These are phyloP conservation scores for Panus rudis DNA, from an alignment of 768 basidiomycete species.

Conservation along the genomic window DNA sequence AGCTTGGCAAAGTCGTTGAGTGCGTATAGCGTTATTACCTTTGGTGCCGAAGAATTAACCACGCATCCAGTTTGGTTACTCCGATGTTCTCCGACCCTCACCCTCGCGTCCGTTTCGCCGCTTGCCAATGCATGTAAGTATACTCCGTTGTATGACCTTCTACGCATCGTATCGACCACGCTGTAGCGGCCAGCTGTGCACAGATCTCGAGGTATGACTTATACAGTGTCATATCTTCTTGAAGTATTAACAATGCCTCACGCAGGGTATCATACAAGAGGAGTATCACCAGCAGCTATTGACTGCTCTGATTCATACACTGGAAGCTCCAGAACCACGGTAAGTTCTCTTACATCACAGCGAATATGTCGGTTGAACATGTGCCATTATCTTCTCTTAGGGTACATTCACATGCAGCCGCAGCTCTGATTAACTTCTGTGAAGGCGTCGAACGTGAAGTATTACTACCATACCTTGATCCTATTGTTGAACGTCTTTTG, in stretches of 20 bases:
- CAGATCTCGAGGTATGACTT: slow-evolving; percentile 70
- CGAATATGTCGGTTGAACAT: too few species aligned
- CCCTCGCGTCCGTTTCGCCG: slow-evolving; percentile 67
- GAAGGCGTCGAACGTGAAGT: slow-evolving; percentile 74
- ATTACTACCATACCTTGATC: slow-evolving; percentile 71
- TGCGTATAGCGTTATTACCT: too few species aligned
- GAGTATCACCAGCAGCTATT: slow-evolving; percentile 64
- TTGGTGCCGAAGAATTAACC: not conserved
- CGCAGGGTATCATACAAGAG: slow-evolving; percentile 71
- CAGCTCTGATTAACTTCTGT: slow-evolving; percentile 87
- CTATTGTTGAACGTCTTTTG: slow-evolving; percentile 67
- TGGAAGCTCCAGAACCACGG: slow-evolving; percentile 73
- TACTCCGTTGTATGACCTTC: not conserved
- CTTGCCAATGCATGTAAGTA: slow-evolving; percentile 78
- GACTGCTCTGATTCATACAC: slow-evolving; percentile 58
- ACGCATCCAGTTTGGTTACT: slow-evolving; percentile 50
- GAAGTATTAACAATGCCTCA: not conserved
- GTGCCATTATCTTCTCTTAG: slow-evolving; percentile 28
- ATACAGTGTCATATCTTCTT: not conserved
- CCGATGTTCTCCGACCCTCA: slow-evolving; percentile 77
- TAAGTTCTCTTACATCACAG: slow-evolving; percentile 20
- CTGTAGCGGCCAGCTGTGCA: slow-evolving; percentile 77
- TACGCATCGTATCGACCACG: not conserved
- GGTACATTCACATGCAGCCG: slow-evolving; percentile 81
- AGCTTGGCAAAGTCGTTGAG: slow-evolving; percentile 78